Base-by-base conservation (phyloP, 2,329 filamentous ascomycete species). In the Aspergillus udagawae region DNA sequence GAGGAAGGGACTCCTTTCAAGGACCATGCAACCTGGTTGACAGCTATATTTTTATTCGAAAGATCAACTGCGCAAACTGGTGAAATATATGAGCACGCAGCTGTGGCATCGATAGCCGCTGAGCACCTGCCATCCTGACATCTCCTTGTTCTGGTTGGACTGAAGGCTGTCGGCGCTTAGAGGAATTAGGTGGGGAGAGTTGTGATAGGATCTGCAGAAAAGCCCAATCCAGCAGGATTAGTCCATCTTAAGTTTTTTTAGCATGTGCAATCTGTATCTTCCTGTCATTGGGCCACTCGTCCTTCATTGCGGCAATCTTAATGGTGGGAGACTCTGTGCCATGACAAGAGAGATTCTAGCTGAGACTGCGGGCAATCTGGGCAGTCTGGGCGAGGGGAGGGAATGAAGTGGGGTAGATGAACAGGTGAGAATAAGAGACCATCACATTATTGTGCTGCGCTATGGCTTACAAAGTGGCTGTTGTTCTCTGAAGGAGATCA, bases 201-300 rank as follows among this genome's bases (percentile, higher is more conserved):
- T 51, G 57, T 59, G 57, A 59, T 59, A 54, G 54, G 44, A 41
- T 27, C 48, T 59, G 57, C 54, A 59, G 57, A 38, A 54, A 14
- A 10, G 8, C 48, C n/a, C 51, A n/a, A 21, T 47, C 51, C 29
- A 54, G 50, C 48, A 38, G 29, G 42, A 48, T 12, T 14, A 45
- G 29, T 32, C 44, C 23, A 32, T 21, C 12, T 54, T 48, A 12
- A 25, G 44, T 4, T 25, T 14, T 14, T 25, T 6, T 6, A 3
- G 44, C 44, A 47, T 47, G 44, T 47, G 44, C 6, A 25, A 47
- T 47, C 12, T 3, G 12, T 23, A 14, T 14, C 23, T 17, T 12
- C 12, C 10, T 23, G 12, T 23, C 23, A 47, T 47, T 47, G 44
- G 23, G 14, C 23, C 44, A 3, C 12, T 14, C 23, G 4, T 14